Conservation (phyloP, 2,329 filamentous ascomycete species). For the Alternaria novae-zelandiae region DNA sequence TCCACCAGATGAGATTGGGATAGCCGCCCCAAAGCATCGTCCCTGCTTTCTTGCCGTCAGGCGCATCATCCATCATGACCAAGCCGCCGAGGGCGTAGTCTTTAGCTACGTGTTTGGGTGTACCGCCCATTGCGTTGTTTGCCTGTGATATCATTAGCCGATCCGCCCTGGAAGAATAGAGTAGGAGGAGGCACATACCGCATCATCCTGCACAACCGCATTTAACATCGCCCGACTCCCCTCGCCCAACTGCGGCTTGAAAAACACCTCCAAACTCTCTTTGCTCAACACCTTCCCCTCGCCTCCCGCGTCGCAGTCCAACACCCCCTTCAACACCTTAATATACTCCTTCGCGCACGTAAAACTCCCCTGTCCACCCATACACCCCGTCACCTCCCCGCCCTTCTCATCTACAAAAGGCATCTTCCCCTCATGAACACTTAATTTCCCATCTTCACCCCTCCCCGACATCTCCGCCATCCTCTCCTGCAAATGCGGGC, state of each 20-base stretch:
- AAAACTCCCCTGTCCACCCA: conserved; percentile 37
- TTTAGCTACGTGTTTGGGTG: conserved; percentile 17
- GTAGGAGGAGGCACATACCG: conserved; percentile 3
- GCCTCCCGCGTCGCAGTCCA: conserved; percentile 33
- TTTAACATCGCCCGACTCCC: conserved; percentile 19
- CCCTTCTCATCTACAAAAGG: conserved; percentile 24
- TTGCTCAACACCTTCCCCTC: conserved; percentile 27
- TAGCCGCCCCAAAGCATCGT: conserved; percentile 44
- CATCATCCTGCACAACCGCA: conserved; percentile 45
- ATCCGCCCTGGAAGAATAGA: no score
- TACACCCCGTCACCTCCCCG: conserved; percentile 24
- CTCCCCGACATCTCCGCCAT: conserved; percentile 40
- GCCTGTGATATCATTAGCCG: conserved; percentile 1
- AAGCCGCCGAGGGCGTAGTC: conserved; percentile 44
- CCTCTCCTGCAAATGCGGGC: conserved; percentile 28
- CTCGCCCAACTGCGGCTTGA: conserved; percentile 38
- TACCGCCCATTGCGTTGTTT: conserved; percentile 35
- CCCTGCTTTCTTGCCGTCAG: conserved; percentile 31
- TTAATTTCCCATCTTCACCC: conserved; percentile 21
- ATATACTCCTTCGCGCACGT: conserved; percentile 32
- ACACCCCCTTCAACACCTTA: conserved; percentile 38
- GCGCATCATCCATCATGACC: conserved; percentile 25
- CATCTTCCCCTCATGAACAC: conserved; percentile 1
- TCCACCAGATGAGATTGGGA: conserved; percentile 44
- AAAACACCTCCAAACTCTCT: conserved; percentile 36